Evolutionary conservation across 2,329 filamentous ascomycete genomes (phyloP).

Genomic region (Alternaria alternata): DNA sequence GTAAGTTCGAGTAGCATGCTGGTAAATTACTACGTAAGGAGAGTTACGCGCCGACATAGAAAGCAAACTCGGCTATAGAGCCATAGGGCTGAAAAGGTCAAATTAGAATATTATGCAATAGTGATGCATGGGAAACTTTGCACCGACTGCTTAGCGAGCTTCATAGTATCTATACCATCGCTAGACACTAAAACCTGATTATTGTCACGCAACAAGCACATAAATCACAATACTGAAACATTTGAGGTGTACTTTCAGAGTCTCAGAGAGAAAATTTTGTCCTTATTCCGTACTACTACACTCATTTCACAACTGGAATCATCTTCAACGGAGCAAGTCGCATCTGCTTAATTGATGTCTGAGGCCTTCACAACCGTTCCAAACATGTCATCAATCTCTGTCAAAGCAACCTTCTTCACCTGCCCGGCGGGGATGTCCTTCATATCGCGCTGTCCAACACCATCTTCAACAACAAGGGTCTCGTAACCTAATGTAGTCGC

Average conservation of each 20-base stretch:
- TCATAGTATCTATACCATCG: neutral
- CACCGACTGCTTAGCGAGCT: neutral
- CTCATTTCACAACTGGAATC: neutral
- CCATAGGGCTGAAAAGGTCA: neutral
- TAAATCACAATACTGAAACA: neutral
- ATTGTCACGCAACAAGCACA: neutral
- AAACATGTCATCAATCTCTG: slow-evolving; percentile 3
- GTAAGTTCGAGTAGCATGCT: neutral
- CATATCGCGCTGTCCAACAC: neutral
- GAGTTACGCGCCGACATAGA: neutral
- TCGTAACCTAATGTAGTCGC: neutral
- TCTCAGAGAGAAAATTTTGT: neutral
- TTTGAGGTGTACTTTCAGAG: neutral
- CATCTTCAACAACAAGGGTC: neutral
- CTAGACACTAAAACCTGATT: neutral
- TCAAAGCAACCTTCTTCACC: neutral
- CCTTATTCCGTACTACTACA: neutral
- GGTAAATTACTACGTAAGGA: neutral
- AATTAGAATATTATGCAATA: neutral
- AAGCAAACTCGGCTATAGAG: neutral
- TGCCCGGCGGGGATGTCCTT: neutral
- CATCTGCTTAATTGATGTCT: neutral
- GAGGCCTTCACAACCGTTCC: neutral
- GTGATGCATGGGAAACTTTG: too few relatives aligned
- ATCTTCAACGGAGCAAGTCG: too few relatives aligned